phyloP scores from a whole-genome alignment of 805 yeast genomes.

The Pichia thaimueangensis region DNA sequence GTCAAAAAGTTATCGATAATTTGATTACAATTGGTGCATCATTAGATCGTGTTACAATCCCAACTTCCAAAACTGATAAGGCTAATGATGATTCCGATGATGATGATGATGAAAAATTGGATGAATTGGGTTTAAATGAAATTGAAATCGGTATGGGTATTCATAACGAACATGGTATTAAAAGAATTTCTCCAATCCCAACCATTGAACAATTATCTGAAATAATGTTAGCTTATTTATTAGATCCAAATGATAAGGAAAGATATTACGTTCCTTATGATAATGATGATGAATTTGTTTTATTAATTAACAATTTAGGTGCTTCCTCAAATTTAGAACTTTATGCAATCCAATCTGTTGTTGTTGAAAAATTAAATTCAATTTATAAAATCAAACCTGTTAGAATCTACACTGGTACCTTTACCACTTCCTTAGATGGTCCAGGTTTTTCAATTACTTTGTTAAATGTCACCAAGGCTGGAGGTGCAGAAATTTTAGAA shows the following conservation, averaged over 20 bases:
- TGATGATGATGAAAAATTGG: conserved; percentile 32
- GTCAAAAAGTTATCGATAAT: conserved; percentile 53
- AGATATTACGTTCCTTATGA: conserved; percentile 73
- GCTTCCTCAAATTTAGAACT: conserved; percentile 82
- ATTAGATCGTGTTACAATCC: conserved; percentile 83
- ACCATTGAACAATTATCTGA: conserved; percentile 52
- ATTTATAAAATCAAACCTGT: conserved; percentile 54
- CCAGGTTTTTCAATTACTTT: conserved; percentile 88
- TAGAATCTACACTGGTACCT: conserved; percentile 67
- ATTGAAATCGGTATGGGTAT: conserved; percentile 94
- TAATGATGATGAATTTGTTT: conserved; percentile 52
- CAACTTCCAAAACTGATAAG: conserved; percentile 43
- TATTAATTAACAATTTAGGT: conserved; percentile 81
- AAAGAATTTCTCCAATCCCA: conserved; percentile 61
- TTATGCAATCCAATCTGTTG: conserved; percentile 61
- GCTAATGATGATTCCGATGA: conserved; percentile 14
- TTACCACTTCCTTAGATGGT: conserved; percentile 85
- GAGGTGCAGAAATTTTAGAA: conserved; percentile 40
- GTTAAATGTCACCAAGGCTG: conserved; percentile 57
- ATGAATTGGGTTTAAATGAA: conserved; percentile 48
- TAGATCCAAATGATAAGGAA: conserved; percentile 61
- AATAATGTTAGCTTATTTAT: conserved; percentile 54
- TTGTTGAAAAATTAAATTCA: conserved; percentile 44
- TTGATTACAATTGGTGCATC: conserved; percentile 87
- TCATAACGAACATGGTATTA: conserved; percentile 89